Evolutionary conservation across 2,329 filamentous ascomycete species (phyloP), one percentile per base, ranked within the genome.

Genomic region (Calonectria multiphialidica): DNA sequence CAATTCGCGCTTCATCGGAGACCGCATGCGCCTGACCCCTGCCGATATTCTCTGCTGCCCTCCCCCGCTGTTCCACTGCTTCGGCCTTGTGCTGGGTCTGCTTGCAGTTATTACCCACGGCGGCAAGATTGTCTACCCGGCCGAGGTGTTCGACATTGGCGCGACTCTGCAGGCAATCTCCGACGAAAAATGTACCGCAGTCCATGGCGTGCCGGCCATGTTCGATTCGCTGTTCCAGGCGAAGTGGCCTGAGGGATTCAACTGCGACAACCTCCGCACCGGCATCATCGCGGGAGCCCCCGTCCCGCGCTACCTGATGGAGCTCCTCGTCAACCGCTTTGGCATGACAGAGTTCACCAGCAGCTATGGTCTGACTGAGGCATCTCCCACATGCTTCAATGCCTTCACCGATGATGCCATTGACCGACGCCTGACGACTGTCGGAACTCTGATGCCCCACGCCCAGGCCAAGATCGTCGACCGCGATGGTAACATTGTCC

Each of bases 161-260:
- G 90, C 93, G 0, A 93, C 92, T 2, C 86, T 96, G 40, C 87
- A 87, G 50, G 92, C 93, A 66, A 90, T 96, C 45, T 88, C 89
- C 2, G 88, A 92, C 65, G 92, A 94, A 80, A 85, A 86, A 55
- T 93, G 92, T 81, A 96, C 94, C 0, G 94, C 93, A 0, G 87
- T 96, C 0, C 94, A 96, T 80, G 94, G 94, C 40, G 94, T 96
- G 0, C 94, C 94, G 0, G 94, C 94, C 69, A 96, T 96, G 94
- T 95, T 95, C 82, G 93, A 95, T 80, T 91, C 92, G 0, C 83
- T 91, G 2, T 86, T 91, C 75, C 85, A 90, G 21, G 86, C 87
- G 18, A 82, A 86, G 44, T 80, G 83, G 68, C 83, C 81, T 0
- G 76, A 82, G 5, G 81, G 82, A 66, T 87, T 88, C 78, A 82